These are phyloP conservation scores for Mycena galericulata DNA, from an alignment of 768 basidiomycete species.

Conservation along the genomic window DNA sequence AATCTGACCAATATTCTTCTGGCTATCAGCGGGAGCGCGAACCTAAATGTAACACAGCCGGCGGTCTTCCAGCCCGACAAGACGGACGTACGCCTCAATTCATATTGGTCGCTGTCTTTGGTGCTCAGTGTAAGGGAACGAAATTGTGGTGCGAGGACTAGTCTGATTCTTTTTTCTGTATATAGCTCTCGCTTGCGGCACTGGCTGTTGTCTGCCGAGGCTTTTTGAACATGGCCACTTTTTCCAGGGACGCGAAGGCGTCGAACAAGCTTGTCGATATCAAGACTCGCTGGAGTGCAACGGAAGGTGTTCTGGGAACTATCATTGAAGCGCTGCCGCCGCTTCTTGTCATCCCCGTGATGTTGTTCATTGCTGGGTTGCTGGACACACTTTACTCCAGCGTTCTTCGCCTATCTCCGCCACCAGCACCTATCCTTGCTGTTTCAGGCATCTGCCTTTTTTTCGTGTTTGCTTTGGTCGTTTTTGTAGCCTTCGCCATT, in stretches of 20 bases:
- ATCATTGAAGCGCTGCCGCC: constrained; percentile 10
- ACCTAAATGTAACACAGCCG: not conserved
- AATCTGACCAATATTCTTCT: constrained; percentile 15
- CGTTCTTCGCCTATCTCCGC: not conserved
- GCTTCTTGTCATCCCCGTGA: constrained; percentile 19
- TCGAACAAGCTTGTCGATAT: constrained; percentile 18
- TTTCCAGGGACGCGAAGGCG: not conserved
- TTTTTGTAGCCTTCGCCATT: not conserved
- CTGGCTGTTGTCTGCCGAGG: constrained; percentile 23
- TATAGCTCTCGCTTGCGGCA: constrained; percentile 25
- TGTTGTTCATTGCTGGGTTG: constrained; percentile 24
- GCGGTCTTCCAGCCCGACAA: constrained; percentile 11
- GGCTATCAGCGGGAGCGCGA: not conserved
- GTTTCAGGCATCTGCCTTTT: not conserved
- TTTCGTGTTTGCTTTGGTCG: not conserved
- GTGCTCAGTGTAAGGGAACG: constrained; percentile 14
- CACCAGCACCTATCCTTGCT: not conserved
- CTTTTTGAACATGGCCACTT: constrained; percentile 10
- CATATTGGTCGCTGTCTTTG: constrained; percentile 25
- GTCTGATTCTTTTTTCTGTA: not conserved
- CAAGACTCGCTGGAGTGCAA: constrained; percentile 2
- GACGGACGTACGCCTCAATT: constrained; percentile 15
- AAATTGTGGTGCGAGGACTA: not conserved
- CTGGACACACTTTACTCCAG: constrained; percentile 17
- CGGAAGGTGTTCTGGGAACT: constrained; percentile 14